Evolutionary conservation across 495 filamentous ascomycete genomes (phyloP).

Genomic region (Aspergillus homomorphus): DNA sequence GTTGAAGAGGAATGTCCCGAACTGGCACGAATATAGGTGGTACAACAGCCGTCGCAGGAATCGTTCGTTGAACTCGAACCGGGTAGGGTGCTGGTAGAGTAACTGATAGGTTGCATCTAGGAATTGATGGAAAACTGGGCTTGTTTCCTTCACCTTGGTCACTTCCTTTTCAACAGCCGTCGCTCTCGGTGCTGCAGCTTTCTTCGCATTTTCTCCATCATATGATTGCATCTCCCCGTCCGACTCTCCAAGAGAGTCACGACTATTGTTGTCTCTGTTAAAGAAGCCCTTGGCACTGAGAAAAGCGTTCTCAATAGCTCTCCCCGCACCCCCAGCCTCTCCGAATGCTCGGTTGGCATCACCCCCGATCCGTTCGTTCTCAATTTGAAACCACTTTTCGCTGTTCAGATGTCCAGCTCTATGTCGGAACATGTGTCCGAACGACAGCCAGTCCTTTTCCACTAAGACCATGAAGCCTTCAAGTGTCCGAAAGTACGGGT

Average conservation of each 20-base stretch:
- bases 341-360: constrained; percentile 42
- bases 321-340: constrained; percentile 58
- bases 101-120: constrained; percentile 94
- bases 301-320: constrained; percentile 82
- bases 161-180: constrained; percentile 47
- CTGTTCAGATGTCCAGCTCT: constrained; percentile 80
- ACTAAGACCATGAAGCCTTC: constrained; percentile 94
- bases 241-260: constrained; percentile 59
- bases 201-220: constrained; percentile 46
- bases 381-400: constrained; percentile 92
- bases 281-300: constrained; percentile 89
- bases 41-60: constrained; percentile 89
- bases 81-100: constrained; percentile 77
- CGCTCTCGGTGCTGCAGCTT: constrained; percentile 38
- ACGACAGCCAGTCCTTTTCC: constrained; percentile 97
- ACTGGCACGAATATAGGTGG: constrained; percentile 94
- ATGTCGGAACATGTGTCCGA: constrained; percentile 95
- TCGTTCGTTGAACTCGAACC: constrained; percentile 96
- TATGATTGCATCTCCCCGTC: constrained; percentile 60
- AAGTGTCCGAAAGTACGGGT: constrained; percentile 92
- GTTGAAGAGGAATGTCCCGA: constrained; percentile 95
- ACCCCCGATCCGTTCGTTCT: constrained; percentile 61
- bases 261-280: constrained; percentile 67
- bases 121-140: constrained; percentile 98
- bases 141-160: constrained; percentile 79